Percentiles rank a stretch among this genome's conserved stretches.
These are phyloP conservation scores for Thelonectria discophora DNA, from an alignment of 2,329 filamentous ascomycete genomes.

Conservation along the genomic window DNA sequence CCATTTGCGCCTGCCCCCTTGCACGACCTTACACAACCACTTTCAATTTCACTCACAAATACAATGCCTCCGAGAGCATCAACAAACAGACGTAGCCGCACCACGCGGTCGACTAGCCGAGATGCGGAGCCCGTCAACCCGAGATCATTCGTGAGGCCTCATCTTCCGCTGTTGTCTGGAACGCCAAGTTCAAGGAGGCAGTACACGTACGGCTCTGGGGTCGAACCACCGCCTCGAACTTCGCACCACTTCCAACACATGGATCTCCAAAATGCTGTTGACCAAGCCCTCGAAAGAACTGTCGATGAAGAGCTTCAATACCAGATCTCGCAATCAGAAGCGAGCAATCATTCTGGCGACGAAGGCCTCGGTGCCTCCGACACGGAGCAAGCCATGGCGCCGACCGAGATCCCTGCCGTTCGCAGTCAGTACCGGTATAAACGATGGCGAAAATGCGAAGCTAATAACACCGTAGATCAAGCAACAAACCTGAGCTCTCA, in stretches of 20 bases:
- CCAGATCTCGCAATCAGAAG: constrained; percentile 9
- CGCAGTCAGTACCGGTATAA: constrained; percentile 22
- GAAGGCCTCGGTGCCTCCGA: constrained; percentile 31
- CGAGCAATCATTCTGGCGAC: constrained; percentile 25
- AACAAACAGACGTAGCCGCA: constrained; percentile 31
- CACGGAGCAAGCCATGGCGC: neutral
- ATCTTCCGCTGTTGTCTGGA: constrained; percentile 39
- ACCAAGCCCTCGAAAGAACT: constrained; percentile 38
- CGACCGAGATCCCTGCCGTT: neutral
- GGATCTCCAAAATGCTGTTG: constrained; percentile 44
- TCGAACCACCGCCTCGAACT: constrained; percentile 44
- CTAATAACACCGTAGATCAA: neutral
- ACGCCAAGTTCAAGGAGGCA: constrained; percentile 50
- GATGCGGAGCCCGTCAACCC: constrained; percentile 32
- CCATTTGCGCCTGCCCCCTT: neutral
- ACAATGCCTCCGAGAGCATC: constrained; percentile 38
- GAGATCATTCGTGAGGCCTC: constrained; percentile 31
- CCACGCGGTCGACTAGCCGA: constrained; percentile 29
- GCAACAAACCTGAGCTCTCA: constrained; percentile 6
- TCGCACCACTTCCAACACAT: constrained; percentile 36
- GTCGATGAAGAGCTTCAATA: constrained; percentile 33
- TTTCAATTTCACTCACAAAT: constrained; percentile 14
- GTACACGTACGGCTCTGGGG: constrained; percentile 51
- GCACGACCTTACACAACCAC: neutral
- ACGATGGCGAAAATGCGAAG: neutral